Conservation (phyloP, 2,329 filamentous ascomycete genomes). For the Cercospora janseana region DNA sequence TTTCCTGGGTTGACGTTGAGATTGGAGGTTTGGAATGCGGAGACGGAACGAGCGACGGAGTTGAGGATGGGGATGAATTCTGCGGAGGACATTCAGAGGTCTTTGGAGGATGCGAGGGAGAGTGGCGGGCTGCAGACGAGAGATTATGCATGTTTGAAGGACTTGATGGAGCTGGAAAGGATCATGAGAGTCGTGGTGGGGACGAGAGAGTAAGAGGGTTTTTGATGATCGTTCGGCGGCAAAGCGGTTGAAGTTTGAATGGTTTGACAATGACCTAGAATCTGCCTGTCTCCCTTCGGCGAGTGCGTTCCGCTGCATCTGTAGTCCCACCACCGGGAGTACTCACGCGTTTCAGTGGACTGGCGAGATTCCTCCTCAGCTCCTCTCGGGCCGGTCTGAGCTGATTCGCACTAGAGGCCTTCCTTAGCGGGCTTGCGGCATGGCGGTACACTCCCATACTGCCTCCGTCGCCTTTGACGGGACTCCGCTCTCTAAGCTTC, state of each 20-base stretch:
- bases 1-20: background rate
- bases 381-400: slow-evolving; percentile 35
- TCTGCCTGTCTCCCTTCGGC: slow-evolving; percentile 32
- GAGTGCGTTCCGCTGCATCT: slow-evolving; percentile 19
- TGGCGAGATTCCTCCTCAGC: slow-evolving; percentile 32
- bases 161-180: background rate
- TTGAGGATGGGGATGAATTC: background rate
- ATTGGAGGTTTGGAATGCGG: slow-evolving; percentile 3
- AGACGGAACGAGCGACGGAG: background rate
- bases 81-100: background rate
- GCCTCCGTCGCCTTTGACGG: slow-evolving; percentile 62
- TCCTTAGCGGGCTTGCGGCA: slow-evolving; percentile 78
- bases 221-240: too few relatives aligned
- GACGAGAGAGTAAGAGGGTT: background rate
- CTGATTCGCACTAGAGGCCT: slow-evolving; percentile 63
- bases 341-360: slow-evolving; percentile 47
- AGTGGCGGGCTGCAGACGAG: background rate
- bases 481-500: slow-evolving; percentile 52
- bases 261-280: slow-evolving; percentile 23
- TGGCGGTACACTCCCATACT: slow-evolving; percentile 78
- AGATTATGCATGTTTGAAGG: slow-evolving; percentile 9
- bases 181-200: slow-evolving; percentile 2
- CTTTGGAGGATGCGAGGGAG: background rate
- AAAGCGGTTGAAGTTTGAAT: too few relatives aligned
- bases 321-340: slow-evolving; percentile 35